Percentiles rank a stretch among this genome's conserved stretches.
phyloP scores from a whole-genome alignment of 2,329 filamentous ascomycete genomes.

The Alternaria tenuissima region DNA sequence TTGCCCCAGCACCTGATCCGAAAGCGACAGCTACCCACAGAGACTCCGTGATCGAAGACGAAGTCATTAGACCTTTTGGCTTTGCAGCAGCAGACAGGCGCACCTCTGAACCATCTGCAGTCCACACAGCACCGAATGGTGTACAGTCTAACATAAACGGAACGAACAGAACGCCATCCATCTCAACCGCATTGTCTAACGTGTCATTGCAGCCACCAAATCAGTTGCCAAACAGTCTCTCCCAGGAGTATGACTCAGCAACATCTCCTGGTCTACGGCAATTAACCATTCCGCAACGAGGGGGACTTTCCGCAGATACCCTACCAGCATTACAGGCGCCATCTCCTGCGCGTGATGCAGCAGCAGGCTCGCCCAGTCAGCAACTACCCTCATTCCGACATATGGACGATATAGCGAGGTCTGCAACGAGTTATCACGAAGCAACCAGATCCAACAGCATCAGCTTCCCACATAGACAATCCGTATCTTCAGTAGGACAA shows the following conservation, averaged over 20 bases:
- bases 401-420: constrained; percentile 46
- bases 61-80: constrained; percentile 13
- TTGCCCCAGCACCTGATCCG: constrained; percentile 16
- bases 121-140: constrained; percentile 12
- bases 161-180: constrained; percentile 9
- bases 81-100: constrained; percentile 20
- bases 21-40: constrained; percentile 24
- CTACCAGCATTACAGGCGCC: constrained; percentile 48
- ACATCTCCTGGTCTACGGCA: constrained; percentile 42
- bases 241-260: constrained; percentile 33
- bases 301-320: constrained; percentile 38
- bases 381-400: constrained; percentile 47
- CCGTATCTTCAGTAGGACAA: constrained; percentile 46
- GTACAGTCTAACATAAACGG: constrained; percentile 14
- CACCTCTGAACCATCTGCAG: constrained; percentile 18
- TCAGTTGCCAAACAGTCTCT: constrained; percentile 32
- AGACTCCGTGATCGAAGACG: constrained; percentile 29
- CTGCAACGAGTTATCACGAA: constrained; percentile 43
- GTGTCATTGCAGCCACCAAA: constrained; percentile 19
- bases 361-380: constrained; percentile 40
- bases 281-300: constrained; percentile 44
- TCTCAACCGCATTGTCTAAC: constrained; percentile 17
- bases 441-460: constrained; percentile 36
- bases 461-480: constrained; percentile 44
- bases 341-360: constrained; percentile 40